These are phyloP conservation scores for Daldinia loculata DNA, from an alignment of 495 filamentous ascomycete genomes.

Conservation along the genomic window DNA sequence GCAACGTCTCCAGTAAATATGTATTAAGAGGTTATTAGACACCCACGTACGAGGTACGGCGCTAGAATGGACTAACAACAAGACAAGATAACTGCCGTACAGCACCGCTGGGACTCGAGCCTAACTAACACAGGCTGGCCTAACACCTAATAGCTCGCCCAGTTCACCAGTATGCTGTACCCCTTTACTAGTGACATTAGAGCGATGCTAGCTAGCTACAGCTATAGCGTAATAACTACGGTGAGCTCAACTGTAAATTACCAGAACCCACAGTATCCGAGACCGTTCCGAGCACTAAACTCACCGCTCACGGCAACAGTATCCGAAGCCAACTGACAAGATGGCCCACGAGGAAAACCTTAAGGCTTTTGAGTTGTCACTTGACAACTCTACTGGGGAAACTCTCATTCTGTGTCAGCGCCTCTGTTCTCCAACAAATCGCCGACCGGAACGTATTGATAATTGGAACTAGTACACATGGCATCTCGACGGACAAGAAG, in stretches of 20 bases:
- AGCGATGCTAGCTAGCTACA: conserved; percentile 2
- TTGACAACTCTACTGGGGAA: background rate
- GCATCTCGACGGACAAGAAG: background rate
- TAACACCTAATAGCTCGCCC: background rate
- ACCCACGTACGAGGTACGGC: conserved; percentile 2
- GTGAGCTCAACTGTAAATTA: background rate
- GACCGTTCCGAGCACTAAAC: conserved; percentile 16
- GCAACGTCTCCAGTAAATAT: background rate
- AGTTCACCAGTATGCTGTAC: background rate
- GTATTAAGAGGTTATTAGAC: conserved; percentile 8
- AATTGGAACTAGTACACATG: conserved; percentile 20
- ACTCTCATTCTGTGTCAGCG: background rate
- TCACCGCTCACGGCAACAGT: conserved; percentile 14
- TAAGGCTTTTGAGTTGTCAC: conserved; percentile 1
- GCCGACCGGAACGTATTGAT: background rate
- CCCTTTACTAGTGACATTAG: conserved; percentile 11
- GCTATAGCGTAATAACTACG: conserved; percentile 18
- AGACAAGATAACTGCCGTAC: background rate
- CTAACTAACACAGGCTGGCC: conserved; percentile 1
- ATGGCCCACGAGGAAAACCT: conserved; percentile 13
- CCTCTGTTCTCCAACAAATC: conserved; percentile 2
- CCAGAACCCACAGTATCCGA: background rate
- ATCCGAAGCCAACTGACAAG: conserved; percentile 5
- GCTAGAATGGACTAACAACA: background rate
- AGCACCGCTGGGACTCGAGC: background rate